Conservation (phyloP, 2,329 filamentous ascomycete genomes). For the Beauveria scarabaeidicola region DNA sequence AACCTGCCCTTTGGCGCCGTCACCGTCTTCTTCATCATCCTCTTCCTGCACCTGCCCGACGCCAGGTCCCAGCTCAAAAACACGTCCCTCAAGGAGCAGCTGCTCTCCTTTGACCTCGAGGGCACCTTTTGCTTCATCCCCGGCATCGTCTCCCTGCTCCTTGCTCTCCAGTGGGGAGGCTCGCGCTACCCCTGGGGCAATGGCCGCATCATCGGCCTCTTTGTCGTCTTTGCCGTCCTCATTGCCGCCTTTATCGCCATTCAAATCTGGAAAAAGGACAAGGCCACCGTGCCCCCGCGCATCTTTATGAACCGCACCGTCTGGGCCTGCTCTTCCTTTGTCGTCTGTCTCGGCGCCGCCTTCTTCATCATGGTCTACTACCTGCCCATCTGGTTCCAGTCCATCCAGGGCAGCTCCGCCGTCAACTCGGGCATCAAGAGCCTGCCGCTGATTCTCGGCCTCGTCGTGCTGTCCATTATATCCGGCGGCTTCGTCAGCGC, state of each 20-base stretch:
- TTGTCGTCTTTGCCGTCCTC: constrained; percentile 23
- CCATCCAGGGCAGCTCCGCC: constrained; percentile 23
- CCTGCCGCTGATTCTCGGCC: constrained; percentile 12
- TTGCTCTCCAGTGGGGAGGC: constrained; percentile 39
- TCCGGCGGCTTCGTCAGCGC: background rate
- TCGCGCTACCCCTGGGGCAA: constrained; percentile 20
- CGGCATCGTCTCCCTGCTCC: constrained; percentile 31
- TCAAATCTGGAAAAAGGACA: constrained; percentile 27
- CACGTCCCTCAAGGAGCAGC: constrained; percentile 27
- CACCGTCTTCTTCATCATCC: constrained; percentile 19
- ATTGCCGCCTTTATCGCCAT: constrained; percentile 12
- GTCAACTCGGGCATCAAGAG: constrained; percentile 13
- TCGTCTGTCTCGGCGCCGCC: constrained; percentile 20
- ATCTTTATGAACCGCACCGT: constrained; percentile 34
- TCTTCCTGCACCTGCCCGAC: constrained; percentile 16
- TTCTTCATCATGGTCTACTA: constrained; percentile 27
- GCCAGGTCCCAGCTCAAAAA: constrained; percentile 7
- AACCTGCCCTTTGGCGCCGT: constrained; percentile 27
- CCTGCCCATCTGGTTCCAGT: constrained; percentile 40
- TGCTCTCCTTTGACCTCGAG: constrained; percentile 27
- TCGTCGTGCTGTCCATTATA: constrained; percentile 15
- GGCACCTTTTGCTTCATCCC: constrained; percentile 29
- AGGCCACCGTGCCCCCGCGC: constrained; percentile 32
- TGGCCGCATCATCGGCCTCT: constrained; percentile 36
- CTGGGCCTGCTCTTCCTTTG: constrained; percentile 24